A percentile compares a stretch with the other conserved stretches of the same genome.
These are phyloP conservation scores for Coemansia sp. DNA, from an alignment of 192 early-diverging fungal genomes.

Conservation along the genomic window DNA sequence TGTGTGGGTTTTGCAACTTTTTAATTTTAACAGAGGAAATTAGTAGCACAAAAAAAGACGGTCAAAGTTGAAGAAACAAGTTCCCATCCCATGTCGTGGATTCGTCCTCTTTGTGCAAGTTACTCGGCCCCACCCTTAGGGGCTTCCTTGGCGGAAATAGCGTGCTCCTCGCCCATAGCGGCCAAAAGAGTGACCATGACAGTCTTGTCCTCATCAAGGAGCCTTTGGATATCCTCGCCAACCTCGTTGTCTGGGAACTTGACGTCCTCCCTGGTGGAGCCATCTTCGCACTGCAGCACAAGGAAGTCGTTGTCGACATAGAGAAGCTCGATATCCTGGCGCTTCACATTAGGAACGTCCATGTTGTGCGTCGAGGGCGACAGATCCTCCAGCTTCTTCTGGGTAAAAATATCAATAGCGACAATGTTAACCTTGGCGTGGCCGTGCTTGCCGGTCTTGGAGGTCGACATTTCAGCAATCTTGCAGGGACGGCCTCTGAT, in stretches of 20 bases:
- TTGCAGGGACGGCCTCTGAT: slow-evolving; percentile 99
- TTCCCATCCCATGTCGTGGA: background rate
- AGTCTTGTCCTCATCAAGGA: slow-evolving; percentile 59
- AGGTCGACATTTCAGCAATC: slow-evolving; percentile 99
- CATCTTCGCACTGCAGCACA: slow-evolving; percentile 45
- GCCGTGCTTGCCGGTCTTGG: slow-evolving; percentile 99
- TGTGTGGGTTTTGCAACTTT: background rate
- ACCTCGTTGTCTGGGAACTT: slow-evolving; percentile 85
- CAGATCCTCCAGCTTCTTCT: slow-evolving; percentile 98
- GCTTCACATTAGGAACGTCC: slow-evolving; percentile 94
- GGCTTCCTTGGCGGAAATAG: slow-evolving; percentile 71
- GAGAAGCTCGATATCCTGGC: slow-evolving; percentile 82
- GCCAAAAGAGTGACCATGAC: slow-evolving; percentile 80
- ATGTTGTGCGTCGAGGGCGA: slow-evolving; percentile 99
- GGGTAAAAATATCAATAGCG: slow-evolving; percentile 96
- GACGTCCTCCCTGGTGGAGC: slow-evolving; percentile 96
- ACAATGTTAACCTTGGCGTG: slow-evolving; percentile 99
- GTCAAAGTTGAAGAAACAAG: background rate
- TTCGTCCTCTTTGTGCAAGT: background rate
- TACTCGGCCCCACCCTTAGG: slow-evolving; percentile 10
- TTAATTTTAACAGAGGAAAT: background rate
- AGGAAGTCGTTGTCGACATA: slow-evolving; percentile 92
- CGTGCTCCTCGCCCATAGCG: slow-evolving; percentile 93
- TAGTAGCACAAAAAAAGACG: background rate
- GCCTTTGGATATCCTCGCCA: slow-evolving; percentile 63